Base-by-base conservation (phyloP, 495 filamentous ascomycete genomes). In the Umbilicaria muhlenbergii region DNA sequence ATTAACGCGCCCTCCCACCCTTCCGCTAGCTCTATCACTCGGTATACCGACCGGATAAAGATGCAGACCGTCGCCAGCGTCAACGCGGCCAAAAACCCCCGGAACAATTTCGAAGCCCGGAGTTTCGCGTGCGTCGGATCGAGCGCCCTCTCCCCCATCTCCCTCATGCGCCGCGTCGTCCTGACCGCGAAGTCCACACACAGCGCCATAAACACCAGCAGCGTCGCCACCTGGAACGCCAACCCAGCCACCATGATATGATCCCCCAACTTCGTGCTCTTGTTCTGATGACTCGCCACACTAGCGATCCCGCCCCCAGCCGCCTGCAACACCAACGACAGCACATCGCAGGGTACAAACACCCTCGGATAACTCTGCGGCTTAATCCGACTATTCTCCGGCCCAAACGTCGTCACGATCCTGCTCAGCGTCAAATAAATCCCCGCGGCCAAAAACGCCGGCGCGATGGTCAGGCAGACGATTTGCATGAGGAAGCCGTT, bases 241-340 rank as follows among this genome's bases (percentile, higher is more conserved):
- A 86, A 75, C 46, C 81, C 79, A 1, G 77, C 69, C 34, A 85
- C 74, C 50, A 81, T 82, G 44, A 78, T 71, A 49, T 78, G 56
- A 56, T 80, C 74, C 17, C 75, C 75, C 15, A 64, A 54, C 15
- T 56, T 45, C 11, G 51, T 45, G 53, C 63, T 51, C 13, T 53
- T 38, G 14, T 51, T 36, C 12, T 51, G 45, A 42, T 64, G 54
- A n/a, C 58, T 63, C 10, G 67, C 69, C 14, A 56, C 58, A 3
- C 71, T 70, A 1, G 77, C 75, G 41, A 81, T 68, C 38, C 66
- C 71, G 40, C 76, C 78, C 34, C 78, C 78, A 14, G 72, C 67
- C 13, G 70, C 77, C 58, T 83, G 78, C 31, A 81, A 58, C 13
- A 73, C 37, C 8, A 83, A 60, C 42, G 73, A 78, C 12, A 72